Base-by-base conservation (phyloP, 805 yeast genomes). In the Lachancea meyersii region DNA sequence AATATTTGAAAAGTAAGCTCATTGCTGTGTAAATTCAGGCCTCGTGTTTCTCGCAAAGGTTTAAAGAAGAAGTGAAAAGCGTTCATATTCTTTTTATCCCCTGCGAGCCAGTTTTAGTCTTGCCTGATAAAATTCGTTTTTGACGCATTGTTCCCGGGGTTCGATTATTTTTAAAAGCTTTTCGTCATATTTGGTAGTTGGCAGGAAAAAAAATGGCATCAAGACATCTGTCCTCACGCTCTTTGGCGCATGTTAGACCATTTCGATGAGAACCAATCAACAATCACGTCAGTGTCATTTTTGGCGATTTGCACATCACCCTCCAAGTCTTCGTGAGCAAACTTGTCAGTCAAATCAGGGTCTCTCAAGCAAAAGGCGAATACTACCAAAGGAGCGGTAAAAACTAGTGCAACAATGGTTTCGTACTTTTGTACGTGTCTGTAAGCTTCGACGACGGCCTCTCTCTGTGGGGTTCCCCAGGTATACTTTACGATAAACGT, bases 391-490 rank as follows among this genome's bases (percentile, higher is more conserved):
- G 61, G 61, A 11, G 44, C 61, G 35, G 51, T 45, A 38, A 58
- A 57, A 2, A 55, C 55, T 31, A 58, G 35, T 7, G 60, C 61
- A 10, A 75, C 72, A 42, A 75, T 65, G 43, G 79, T 71, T 58
- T 80, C 73, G 42, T 77, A 57, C 52, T 71, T 69, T 61, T 82
- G 89, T 38, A 79, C 71, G 44, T 77, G 64, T 44, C 72, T 72
- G 58, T 82, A 83, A 2, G 84, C 73, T 37, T 55, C 61, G 3
- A 79, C 82, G 39, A 79, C 69, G 3, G 76, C 80, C 2, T 55
- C 57, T 61, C 91, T 75, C 46, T 71, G 76, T 14, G 80, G 75
- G 1, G 85, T 67, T 2, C 79, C 87, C 84, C 85, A 79, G 1
- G 77, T 57, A 53, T 79, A 70, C 0, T 52, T 52, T 2, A 55